Conservation (phyloP, 352 stramenopile species). For the Globisporangium emineosum region DNA sequence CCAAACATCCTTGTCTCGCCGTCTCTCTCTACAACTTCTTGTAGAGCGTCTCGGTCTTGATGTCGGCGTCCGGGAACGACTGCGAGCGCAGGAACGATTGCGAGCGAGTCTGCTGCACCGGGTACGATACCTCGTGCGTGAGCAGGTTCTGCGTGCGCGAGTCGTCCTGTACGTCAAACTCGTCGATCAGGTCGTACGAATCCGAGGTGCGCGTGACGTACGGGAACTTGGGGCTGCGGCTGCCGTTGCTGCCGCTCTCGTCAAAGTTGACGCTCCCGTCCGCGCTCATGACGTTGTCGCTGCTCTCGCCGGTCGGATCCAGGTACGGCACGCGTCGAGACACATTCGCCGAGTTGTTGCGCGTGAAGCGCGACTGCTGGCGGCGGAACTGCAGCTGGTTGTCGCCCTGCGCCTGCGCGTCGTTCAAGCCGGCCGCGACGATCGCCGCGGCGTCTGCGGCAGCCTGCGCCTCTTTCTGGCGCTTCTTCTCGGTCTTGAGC, state of each 20-base stretch:
- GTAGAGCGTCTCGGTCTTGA: slow-evolving; percentile 62
- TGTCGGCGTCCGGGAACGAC: slow-evolving; percentile 63
- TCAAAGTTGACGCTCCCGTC: slow-evolving; percentile 28
- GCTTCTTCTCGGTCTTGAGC: slow-evolving; percentile 83
- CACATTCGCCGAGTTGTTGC: slow-evolving; percentile 7
- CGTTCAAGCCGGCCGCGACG: slow-evolving; percentile 20
- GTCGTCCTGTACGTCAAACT: slow-evolving; percentile 40
- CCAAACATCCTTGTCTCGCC: not conserved
- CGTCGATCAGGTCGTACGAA: slow-evolving; percentile 52
- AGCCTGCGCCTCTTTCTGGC: slow-evolving; percentile 40
- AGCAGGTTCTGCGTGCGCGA: slow-evolving; percentile 32
- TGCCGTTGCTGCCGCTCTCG: slow-evolving; percentile 12
- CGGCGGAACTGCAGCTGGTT: slow-evolving; percentile 32
- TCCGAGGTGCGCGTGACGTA: slow-evolving; percentile 31
- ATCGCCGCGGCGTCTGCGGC: slow-evolving; percentile 20
- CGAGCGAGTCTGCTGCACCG: slow-evolving; percentile 52
- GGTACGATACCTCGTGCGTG: slow-evolving; percentile 48
- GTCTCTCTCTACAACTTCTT: slow-evolving; percentile 30
- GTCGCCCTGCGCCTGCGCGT: slow-evolving; percentile 21
- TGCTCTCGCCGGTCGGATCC: slow-evolving; percentile 6
- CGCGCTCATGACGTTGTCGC: slow-evolving; percentile 4
- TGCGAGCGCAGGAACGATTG: slow-evolving; percentile 72
- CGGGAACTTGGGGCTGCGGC: slow-evolving; percentile 16
- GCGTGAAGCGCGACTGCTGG: slow-evolving; percentile 63
- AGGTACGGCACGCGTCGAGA: slow-evolving; percentile 14